These are phyloP conservation scores for Suillus plorans DNA, from an alignment of 768 basidiomycete species.

Conservation along the genomic window DNA sequence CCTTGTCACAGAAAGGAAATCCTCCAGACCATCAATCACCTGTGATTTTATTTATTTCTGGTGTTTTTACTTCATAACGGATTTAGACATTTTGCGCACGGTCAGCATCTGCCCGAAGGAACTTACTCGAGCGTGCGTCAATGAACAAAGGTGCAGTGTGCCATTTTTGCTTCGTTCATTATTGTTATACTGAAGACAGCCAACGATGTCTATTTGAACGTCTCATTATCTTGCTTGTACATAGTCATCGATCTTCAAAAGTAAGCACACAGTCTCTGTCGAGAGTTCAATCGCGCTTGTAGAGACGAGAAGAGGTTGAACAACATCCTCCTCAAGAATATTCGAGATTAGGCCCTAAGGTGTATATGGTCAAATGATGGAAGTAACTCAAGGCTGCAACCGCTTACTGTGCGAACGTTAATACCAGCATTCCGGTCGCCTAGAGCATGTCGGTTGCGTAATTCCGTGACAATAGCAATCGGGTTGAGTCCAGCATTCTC, in stretches of 20 bases:
- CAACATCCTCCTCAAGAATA: conserved; percentile 95
- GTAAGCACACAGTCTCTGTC: conserved; percentile 95
- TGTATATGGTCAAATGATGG: background rate
- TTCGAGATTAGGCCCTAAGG: conserved; percentile 91
- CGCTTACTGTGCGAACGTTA: conserved; percentile 90
- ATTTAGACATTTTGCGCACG: background rate
- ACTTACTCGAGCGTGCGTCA: background rate
- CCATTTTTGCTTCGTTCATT: background rate
- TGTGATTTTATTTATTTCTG: background rate
- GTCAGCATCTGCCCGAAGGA: background rate
- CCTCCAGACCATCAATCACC: background rate
- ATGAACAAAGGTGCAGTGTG: background rate
- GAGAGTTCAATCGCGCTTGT: conserved; percentile 94
- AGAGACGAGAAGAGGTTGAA: conserved; percentile 92
- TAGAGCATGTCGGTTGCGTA: conserved; percentile 93
- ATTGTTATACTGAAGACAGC: background rate
- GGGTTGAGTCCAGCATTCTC: conserved; percentile 99
- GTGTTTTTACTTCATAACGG: background rate
- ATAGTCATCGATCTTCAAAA: conserved; percentile 95
- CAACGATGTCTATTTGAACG: background rate
- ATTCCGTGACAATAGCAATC: conserved; percentile 96
- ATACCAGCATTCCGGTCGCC: conserved; percentile 96
- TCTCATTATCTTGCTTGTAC: conserved; percentile 66
- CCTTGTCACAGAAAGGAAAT: background rate
- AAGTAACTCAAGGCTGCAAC: background rate